These are phyloP conservation scores for Cudoniella acicularis DNA, from an alignment of 495 filamentous ascomycete genomes.

Conservation along the genomic window DNA sequence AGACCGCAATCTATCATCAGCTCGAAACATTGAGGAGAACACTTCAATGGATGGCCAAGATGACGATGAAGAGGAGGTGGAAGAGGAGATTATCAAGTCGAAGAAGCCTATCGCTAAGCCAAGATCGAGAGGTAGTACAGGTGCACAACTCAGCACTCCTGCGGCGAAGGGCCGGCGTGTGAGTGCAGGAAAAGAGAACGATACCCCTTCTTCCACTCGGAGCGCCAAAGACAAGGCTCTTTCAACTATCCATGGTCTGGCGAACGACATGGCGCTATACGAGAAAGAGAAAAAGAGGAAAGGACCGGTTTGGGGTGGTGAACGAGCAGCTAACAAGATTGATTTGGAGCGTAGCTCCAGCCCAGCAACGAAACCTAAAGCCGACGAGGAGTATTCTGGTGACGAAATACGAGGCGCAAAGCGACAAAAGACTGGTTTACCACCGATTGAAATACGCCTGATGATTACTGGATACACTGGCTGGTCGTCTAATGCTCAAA, in stretches of 20 bases:
- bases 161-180: slow-evolving; percentile 10
- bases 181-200: slow-evolving; percentile 71
- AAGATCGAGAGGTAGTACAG: not conserved
- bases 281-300: slow-evolving; percentile 86
- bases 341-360: slow-evolving; percentile 36
- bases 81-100: not conserved
- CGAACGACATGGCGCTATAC: slow-evolving; percentile 80
- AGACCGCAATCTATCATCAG: slow-evolving; percentile 16
- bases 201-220: slow-evolving; percentile 76
- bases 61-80: not conserved
- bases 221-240: slow-evolving; percentile 83
- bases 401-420: slow-evolving; percentile 53
- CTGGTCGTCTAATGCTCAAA: slow-evolving; percentile 63
- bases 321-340: slow-evolving; percentile 53
- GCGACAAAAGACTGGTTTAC: slow-evolving; percentile 54
- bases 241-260: slow-evolving; percentile 68
- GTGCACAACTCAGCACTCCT: slow-evolving; percentile 15
- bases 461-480: slow-evolving; percentile 74
- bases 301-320: slow-evolving; percentile 79
- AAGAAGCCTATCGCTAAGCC: not conserved
- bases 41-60: slow-evolving; percentile 11
- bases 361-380: slow-evolving; percentile 37
- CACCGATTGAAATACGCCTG: slow-evolving; percentile 64
- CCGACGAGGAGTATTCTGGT: slow-evolving; percentile 47
- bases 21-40: slow-evolving; percentile 8